Evolutionary conservation across 108 stramenopile genomes (phyloP).

Genomic region (Nitzschia inconspicua): DNA sequence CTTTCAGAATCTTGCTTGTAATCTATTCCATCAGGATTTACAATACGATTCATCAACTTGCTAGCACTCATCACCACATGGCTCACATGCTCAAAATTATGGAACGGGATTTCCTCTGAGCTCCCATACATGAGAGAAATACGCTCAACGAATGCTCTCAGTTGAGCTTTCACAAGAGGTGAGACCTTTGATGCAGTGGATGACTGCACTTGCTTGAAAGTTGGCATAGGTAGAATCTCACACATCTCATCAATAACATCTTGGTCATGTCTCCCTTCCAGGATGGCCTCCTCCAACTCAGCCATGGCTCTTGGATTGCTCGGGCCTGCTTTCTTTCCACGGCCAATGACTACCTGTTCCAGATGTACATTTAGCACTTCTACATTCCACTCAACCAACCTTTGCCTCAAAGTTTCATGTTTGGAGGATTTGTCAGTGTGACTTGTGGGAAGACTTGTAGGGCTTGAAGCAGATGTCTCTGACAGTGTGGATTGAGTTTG

Average conservation of each 20-base stretch:
- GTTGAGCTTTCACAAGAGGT: too few relatives aligned
- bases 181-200: too few relatives aligned
- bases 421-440: background rate
- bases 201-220: background rate
- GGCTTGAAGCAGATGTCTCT: background rate
- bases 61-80: slow-evolving; percentile 35
- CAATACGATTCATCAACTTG: slow-evolving; percentile 10
- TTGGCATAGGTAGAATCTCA: background rate
- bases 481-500: background rate
- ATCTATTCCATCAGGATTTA: slow-evolving; percentile 1
- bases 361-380: background rate
- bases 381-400: slow-evolving; percentile 4
- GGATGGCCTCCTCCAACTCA: background rate
- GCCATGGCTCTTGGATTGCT: background rate
- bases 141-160: too few relatives aligned
- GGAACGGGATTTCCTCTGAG: slow-evolving; percentile 56
- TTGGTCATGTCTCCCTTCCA: background rate
- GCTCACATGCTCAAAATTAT: slow-evolving; percentile 62
- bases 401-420: background rate
- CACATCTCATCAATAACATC: background rate
- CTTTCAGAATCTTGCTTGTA: background rate
- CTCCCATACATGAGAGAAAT: too few relatives aligned
- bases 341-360: background rate
- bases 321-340: background rate
- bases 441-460: background rate